Evolutionary conservation across 1,139 yeast species (phyloP).

Genomic region (Scheffersomyces quercinus): DNA sequence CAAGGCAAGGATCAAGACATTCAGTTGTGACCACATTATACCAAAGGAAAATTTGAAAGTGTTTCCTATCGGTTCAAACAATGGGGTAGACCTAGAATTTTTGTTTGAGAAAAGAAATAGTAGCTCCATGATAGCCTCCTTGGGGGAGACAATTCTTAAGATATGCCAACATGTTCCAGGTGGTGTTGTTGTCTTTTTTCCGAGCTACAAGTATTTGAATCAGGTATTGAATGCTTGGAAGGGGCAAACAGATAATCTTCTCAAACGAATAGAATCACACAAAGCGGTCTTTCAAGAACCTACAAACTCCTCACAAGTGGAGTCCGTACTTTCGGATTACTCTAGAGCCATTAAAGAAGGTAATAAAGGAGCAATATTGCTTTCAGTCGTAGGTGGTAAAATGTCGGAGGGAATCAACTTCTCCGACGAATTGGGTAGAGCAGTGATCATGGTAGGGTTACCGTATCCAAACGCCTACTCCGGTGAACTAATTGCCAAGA

Average conservation of each 20-base stretch:
- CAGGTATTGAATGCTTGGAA: slow-evolving; percentile 57
- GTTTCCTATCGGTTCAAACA: slow-evolving; percentile 42
- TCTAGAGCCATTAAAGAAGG: slow-evolving; percentile 29
- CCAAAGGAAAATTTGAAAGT: slow-evolving; percentile 70
- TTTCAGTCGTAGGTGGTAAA: slow-evolving; percentile 92
- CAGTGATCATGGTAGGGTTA: slow-evolving; percentile 83
- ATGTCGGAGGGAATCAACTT: slow-evolving; percentile 95
- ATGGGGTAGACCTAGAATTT: slow-evolving; percentile 52
- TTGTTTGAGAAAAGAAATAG: slow-evolving; percentile 66
- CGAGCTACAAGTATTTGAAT: slow-evolving; percentile 75
- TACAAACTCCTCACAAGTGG: slow-evolving; percentile 40
- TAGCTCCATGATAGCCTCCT: slow-evolving; percentile 40
- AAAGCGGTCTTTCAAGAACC: slow-evolving; percentile 64
- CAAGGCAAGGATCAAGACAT: slow-evolving; percentile 44
- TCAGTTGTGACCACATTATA: slow-evolving; percentile 83
- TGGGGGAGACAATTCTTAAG: slow-evolving; percentile 53
- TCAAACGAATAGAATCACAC: slow-evolving; percentile 26
- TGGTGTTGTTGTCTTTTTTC: slow-evolving; percentile 82
- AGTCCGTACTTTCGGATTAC: slow-evolving; percentile 52
- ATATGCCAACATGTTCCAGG: slow-evolving; percentile 55
- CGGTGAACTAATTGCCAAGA: slow-evolving; percentile 78
- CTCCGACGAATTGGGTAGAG: slow-evolving; percentile 81
- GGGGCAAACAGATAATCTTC: slow-evolving; percentile 20
- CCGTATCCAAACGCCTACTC: slow-evolving; percentile 88
- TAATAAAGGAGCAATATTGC: slow-evolving; percentile 59